Conservation (phyloP, 2,329 filamentous ascomycete genomes). For the Chaetomium sp. region DNA sequence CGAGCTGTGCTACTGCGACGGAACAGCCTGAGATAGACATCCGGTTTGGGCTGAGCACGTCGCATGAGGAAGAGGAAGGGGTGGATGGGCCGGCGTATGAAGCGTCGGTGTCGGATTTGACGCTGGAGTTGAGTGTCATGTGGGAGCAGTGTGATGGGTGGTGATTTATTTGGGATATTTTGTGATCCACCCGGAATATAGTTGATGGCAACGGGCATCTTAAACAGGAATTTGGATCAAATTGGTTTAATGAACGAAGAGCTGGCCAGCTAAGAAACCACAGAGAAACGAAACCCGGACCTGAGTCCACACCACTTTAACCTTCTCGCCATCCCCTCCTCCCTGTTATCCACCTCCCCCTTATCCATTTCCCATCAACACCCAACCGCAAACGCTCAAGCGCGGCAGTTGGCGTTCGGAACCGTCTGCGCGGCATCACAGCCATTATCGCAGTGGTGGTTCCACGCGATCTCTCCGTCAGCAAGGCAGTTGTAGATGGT, state of each 20-base stretch:
- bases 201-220: neutral
- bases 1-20: neutral
- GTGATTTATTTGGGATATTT: neutral
- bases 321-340: no score
- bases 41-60: neutral
- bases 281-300: neutral
- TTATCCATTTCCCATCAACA: neutral
- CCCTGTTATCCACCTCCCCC: no score
- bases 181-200: no score
- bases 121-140: neutral
- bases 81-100: neutral
- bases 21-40: slow-evolving; percentile 3
- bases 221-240: neutral
- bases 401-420: slow-evolving; percentile 1
- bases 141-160: neutral
- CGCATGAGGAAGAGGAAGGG: neutral
- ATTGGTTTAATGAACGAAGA: neutral
- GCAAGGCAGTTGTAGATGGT: slow-evolving; percentile 13
- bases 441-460: slow-evolving; percentile 2
- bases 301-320: no score
- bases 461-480: slow-evolving; percentile 8
- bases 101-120: neutral
- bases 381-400: neutral
- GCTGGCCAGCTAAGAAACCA: neutral
- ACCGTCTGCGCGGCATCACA: neutral